Evolutionary conservation across 2,329 filamentous ascomycete genomes (phyloP), one percentile per base, ranked within the genome.

Genomic region (Cyphellophora europaea): DNA sequence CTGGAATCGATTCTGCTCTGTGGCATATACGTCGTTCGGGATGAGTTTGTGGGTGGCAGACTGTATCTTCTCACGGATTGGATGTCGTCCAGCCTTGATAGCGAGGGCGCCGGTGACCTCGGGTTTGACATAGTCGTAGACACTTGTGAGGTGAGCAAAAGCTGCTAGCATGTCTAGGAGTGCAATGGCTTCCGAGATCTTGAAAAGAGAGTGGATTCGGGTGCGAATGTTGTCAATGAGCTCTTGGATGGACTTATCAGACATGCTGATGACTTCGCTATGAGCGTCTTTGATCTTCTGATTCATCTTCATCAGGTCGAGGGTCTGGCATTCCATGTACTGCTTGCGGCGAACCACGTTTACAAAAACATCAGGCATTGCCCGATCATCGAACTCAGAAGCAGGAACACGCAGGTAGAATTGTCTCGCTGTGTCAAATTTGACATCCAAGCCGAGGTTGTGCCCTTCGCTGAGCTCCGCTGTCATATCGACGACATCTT

Each of bases 11-110:
- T 78, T 77, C 41, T 89, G 78, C 19, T 81, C 71, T 0, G 79
- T 82, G 3, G 85, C 81, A 50, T 88, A 96, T 17, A 88, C 83
- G 51, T 96, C 88, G 44, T 96, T 96, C 0, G 91, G 83, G 3
- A 96, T 67, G 52, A 83, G 93, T 14, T 73, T 76, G 30, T 71
- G 71, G 1, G 65, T 61, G 5, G 27, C 13, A 12, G 33, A 13
- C 45, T 84, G 76, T 2, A 80, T 73, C 52, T 78, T 82, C 58
- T 93, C 85, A 4, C 79, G 66, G 38, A 93, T 79, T 0, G 86
- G 84, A 54, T 94, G 86, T 18, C 83, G 71, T 11, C 81, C 84
- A 16, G 72, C 66, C 46, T 83, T 81, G 36, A 94, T 69, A 1
- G 80, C 83, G 16, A 93, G 59, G 0, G 76, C 78, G 4, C 76